A percentile compares a stretch with the other conserved stretches of the same genome.
Evolutionary conservation across 495 filamentous ascomycete genomes (phyloP).

Genomic region (Stereocaulon alpinum): DNA sequence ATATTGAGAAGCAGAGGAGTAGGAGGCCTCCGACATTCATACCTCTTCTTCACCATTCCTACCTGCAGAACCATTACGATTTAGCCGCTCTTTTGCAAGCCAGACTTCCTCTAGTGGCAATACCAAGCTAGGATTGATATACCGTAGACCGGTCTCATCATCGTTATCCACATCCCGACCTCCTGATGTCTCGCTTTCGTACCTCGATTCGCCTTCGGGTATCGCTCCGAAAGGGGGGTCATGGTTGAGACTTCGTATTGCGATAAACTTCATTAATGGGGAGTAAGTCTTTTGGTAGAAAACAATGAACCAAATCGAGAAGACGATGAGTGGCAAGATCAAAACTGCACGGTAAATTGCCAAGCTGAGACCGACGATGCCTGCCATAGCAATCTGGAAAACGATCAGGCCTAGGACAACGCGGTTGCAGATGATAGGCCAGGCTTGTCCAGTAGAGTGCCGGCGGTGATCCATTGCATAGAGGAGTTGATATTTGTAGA

Average conservation of each 20-base stretch:
- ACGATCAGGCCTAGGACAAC: conserved; percentile 72
- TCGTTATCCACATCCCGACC: conserved; percentile 49
- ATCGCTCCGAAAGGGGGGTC: conserved; percentile 35
- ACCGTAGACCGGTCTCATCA: conserved; percentile 52
- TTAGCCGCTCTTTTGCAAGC: conserved; percentile 17
- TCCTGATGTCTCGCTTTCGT: conserved; percentile 28
- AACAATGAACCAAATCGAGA: conserved; percentile 77
- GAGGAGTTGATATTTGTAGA: conserved; percentile 95
- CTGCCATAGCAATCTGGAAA: conserved; percentile 86
- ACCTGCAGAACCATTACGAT: conserved; percentile 24
- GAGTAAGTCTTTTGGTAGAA: conserved; percentile 65
- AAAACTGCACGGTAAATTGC: conserved; percentile 61
- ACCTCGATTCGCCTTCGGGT: conserved; percentile 30
- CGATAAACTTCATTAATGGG: conserved; percentile 84
- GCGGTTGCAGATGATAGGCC: conserved; percentile 90
- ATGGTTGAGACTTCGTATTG: conserved; percentile 63
- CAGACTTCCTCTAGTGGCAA: conserved; percentile 42
- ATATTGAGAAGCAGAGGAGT: neutral
- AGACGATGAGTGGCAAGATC: conserved; percentile 62
- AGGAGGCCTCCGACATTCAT: neutral
- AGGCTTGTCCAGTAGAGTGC: conserved; percentile 86
- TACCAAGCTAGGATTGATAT: conserved; percentile 67
- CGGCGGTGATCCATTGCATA: conserved; percentile 98
- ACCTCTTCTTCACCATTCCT: conserved; percentile 24
- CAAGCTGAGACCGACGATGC: conserved; percentile 63